phyloP scores from a whole-genome alignment of 192 early-diverging fungal species.

The Umbelopsis ramanniana region DNA sequence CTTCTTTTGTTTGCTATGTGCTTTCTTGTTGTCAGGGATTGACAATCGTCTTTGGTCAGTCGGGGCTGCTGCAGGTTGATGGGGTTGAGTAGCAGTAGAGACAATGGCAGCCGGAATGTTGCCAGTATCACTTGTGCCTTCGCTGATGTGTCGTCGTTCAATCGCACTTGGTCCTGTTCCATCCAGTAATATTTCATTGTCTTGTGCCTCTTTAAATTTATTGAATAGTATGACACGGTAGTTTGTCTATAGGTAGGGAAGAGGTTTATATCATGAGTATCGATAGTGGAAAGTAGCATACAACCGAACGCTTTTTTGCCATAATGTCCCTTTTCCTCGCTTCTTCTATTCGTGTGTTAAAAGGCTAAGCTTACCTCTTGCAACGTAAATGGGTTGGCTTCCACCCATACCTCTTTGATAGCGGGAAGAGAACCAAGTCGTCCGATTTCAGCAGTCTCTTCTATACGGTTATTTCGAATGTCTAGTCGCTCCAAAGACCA shows the following conservation, averaged over 20 bases:
- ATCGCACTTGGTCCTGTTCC: slow-evolving; percentile 52
- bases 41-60: background rate
- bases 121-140: background rate
- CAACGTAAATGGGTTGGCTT: slow-evolving; percentile 58
- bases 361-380: slow-evolving; percentile 45
- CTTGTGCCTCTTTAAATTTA: slow-evolving; percentile 44
- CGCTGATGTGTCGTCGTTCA: slow-evolving; percentile 43
- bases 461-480: slow-evolving; percentile 56
- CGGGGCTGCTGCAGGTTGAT: background rate
- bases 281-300: background rate
- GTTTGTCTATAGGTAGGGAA: slow-evolving; percentile 48
- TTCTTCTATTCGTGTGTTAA: background rate
- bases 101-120: slow-evolving; percentile 4
- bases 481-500: slow-evolving; percentile 61
- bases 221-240: slow-evolving; percentile 57
- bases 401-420: slow-evolving; percentile 55
- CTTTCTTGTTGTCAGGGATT: slow-evolving; percentile 10
- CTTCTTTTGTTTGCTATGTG: slow-evolving; percentile 29
- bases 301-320: background rate
- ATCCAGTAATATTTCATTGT: slow-evolving; percentile 52
- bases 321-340: background rate
- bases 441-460: slow-evolving; percentile 55
- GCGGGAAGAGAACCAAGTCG: slow-evolving; percentile 51
- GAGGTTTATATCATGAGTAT: background rate
- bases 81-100: background rate